A percentile compares a stretch with the other conserved stretches of the same genome.
phyloP scores from a whole-genome alignment of 495 filamentous ascomycete genomes.

The Trichoderma reesei region DNA sequence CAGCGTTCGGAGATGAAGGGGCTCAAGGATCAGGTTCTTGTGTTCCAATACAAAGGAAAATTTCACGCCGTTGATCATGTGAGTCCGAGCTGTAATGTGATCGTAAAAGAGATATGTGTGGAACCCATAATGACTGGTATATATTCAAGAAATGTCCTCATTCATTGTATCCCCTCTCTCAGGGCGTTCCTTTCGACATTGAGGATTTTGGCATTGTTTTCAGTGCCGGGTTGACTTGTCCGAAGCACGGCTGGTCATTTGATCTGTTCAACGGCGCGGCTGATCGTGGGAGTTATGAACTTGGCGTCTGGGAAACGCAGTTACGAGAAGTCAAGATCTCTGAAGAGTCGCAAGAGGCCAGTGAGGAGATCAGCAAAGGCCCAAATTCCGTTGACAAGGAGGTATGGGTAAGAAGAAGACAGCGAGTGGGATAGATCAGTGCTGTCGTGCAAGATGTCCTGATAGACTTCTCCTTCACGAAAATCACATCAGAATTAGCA shows the following conservation, averaged over 20 bases:
- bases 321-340: conserved; percentile 27
- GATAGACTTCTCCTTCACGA: too few relatives aligned
- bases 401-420: conserved; percentile 46
- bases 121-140: conserved; percentile 12
- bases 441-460: conserved; percentile 9
- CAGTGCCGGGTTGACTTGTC: conserved; percentile 46
- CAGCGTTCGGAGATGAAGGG: conserved; percentile 21
- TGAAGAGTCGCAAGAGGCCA: conserved; percentile 9
- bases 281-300: conserved; percentile 47
- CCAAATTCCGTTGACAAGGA: conserved; percentile 30
- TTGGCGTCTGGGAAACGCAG: conserved; percentile 51
- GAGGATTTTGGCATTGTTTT: conserved; percentile 49
- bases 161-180: conserved; percentile 46
- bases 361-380: background rate
- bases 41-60: conserved; percentile 48
- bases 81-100: conserved; percentile 17
- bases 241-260: conserved; percentile 54
- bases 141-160: conserved; percentile 47
- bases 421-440: conserved; percentile 32
- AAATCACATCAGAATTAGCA: too few relatives aligned
- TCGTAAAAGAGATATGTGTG: background rate
- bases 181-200: conserved; percentile 49
- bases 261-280: conserved; percentile 46
- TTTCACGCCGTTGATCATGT: conserved; percentile 53
- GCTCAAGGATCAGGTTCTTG: conserved; percentile 47